A percentile compares a stretch with the other conserved stretches of the same genome.
Conservation (phyloP, 441 rosid species). For the Populus hybrid region DNA sequence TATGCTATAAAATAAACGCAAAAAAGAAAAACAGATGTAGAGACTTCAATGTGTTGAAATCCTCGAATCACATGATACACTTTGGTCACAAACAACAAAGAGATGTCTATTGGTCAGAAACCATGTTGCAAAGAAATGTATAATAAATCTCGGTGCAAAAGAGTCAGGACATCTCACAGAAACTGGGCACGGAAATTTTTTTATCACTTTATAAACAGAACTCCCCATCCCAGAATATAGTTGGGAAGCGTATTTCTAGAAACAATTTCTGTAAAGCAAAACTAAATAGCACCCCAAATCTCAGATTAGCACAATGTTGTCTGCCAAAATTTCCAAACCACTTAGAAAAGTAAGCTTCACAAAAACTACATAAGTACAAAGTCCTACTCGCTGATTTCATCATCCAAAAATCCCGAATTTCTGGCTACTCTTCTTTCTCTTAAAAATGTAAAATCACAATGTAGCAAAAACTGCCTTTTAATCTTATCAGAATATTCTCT, state of each 20-base stretch:
- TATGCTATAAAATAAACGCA: background rate
- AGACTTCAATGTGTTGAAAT: background rate
- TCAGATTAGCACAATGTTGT: background rate
- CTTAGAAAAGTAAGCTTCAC: background rate
- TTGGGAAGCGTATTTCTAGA: background rate
- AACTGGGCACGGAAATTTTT: background rate
- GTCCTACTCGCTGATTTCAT: background rate
- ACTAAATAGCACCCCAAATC: background rate
- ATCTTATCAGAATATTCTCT: background rate
- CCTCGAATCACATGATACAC: background rate
- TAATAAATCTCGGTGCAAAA: background rate
- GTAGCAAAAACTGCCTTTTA: background rate
- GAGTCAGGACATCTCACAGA: background rate
- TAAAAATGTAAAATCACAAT: too few relatives aligned
- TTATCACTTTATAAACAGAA: background rate
- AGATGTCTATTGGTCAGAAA: background rate
- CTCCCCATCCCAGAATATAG: background rate
- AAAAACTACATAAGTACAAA: background rate
- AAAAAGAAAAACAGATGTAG: background rate
- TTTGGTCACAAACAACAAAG: background rate
- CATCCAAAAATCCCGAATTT: background rate
- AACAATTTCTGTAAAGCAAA: background rate
- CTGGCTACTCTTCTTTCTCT: background rate
- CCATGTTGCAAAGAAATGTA: background rate
- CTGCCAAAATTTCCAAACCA: background rate